phyloP scores from a whole-genome alignment of 345 rosid species.

The Camelina hispida region DNA sequence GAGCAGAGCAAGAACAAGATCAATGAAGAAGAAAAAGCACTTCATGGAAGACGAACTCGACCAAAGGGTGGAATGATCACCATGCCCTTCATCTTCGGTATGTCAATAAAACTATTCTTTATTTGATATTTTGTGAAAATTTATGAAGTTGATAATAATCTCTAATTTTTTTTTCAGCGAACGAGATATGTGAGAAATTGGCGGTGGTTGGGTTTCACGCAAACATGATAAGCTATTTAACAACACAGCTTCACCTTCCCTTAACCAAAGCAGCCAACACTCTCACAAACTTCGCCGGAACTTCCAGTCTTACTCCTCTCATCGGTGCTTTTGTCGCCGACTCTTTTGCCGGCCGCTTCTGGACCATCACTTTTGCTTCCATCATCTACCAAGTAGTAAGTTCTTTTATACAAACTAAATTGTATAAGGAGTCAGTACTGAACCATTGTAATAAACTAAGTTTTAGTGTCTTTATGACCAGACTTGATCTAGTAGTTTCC shows the following conservation, averaged over 20 bases:
- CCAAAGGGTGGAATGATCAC: constrained; percentile 65
- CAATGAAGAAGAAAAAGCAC: constrained; percentile 44
- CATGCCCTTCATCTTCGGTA: constrained; percentile 86
- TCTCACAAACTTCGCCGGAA: constrained; percentile 86
- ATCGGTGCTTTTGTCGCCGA: constrained; percentile 91
- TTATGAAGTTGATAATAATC: background rate
- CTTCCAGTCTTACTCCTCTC: constrained; percentile 80
- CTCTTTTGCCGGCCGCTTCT: constrained; percentile 82
- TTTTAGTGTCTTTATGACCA: background rate
- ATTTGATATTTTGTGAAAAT: background rate
- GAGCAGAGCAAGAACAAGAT: constrained; percentile 42
- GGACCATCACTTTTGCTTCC: constrained; percentile 78
- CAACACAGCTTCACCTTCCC: constrained; percentile 83
- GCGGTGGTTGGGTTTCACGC: constrained; percentile 84
- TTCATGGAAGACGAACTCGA: constrained; percentile 41
- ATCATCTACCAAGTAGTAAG: constrained; percentile 67
- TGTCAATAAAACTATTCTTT: background rate
- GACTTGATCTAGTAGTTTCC: background rate
- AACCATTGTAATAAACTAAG: background rate
- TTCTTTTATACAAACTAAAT: background rate
- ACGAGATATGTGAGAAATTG: constrained; percentile 86
- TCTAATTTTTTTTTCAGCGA: no score
- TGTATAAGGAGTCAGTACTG: background rate
- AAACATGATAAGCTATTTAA: constrained; percentile 91
- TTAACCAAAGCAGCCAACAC: constrained; percentile 92